Evolutionary conservation across 78 protist species (phyloP).

Genomic region (Blattamonas nauphoetae): DNA sequence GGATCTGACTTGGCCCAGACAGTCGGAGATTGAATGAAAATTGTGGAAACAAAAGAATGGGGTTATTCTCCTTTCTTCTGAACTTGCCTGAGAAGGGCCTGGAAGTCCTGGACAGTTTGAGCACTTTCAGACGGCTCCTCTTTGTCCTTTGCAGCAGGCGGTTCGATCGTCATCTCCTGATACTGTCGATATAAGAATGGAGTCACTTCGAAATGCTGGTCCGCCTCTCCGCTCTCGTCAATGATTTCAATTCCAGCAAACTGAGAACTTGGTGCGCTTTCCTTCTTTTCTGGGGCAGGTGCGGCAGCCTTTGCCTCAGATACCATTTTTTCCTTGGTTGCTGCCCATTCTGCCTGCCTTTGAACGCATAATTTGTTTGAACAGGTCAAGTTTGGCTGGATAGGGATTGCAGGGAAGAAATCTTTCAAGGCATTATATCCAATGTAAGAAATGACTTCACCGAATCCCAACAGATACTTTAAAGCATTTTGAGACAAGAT

Average conservation of each 20-base stretch:
- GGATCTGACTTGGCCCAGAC: no score
- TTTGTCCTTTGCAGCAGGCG: no score
- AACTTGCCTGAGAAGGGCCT: no score
- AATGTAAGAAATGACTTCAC: constrained; percentile 61
- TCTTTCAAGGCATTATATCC: constrained; percentile 69
- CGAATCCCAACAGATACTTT: constrained; percentile 72
- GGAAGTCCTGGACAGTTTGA: no score
- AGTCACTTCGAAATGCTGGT: not conserved
- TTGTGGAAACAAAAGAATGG: no score
- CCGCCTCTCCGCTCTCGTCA: not conserved
- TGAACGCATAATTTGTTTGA: constrained; percentile 32
- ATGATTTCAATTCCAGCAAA: not conserved
- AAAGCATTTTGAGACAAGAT: constrained; percentile 78
- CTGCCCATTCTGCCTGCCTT: not conserved
- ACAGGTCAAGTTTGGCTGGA: constrained; percentile 75
- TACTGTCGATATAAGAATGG: no score
- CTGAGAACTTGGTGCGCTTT: not conserved
- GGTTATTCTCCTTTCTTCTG: no score
- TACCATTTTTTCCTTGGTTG: not conserved
- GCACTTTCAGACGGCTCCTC: no score
- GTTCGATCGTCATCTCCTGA: no score
- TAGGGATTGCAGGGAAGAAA: constrained; percentile 65
- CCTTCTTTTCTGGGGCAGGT: not conserved
- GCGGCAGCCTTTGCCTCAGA: not conserved
- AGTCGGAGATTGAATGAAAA: no score